Percentiles rank a stretch among this genome's conserved stretches.
These are phyloP conservation scores for Coffea eugenioides DNA, from an alignment of 257 asterid species.

Conservation along the genomic window DNA sequence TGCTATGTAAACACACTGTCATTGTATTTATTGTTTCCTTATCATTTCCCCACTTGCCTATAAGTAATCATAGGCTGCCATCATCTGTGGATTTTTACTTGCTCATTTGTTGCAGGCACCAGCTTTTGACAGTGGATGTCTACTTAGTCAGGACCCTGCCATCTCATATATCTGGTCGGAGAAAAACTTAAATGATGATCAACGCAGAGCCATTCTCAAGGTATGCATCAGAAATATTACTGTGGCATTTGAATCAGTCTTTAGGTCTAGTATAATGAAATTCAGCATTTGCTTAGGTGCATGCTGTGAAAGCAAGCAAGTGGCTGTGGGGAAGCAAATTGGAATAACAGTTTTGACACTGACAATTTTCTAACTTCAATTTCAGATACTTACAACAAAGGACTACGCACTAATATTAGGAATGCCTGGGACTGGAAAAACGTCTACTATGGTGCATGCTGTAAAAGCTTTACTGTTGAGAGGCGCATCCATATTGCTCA, in stretches of 20 bases:
- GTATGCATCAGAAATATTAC: conserved; percentile 28
- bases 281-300: neutral
- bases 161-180: conserved; percentile 76
- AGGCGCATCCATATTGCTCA: conserved; percentile 97
- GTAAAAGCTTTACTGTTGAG: conserved; percentile 94
- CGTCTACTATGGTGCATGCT: conserved; percentile 96
- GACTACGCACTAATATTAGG: conserved; percentile 93
- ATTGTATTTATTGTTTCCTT: conserved; percentile 4
- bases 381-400: conserved; percentile 87
- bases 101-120: conserved; percentile 59
- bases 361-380: conserved; percentile 9
- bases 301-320: neutral
- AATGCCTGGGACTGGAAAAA: conserved; percentile 99
- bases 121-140: conserved; percentile 83
- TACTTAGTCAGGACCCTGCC: conserved; percentile 95
- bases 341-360: neutral
- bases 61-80: neutral
- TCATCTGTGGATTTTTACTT: conserved; percentile 12
- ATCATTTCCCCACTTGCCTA: neutral
- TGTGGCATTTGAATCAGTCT: neutral
- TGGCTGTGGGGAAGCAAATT: neutral
- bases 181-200: conserved; percentile 87
- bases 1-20: neutral
- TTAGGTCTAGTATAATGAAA: no score
- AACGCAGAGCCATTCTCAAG: conserved; percentile 90